Conservation (phyloP, 768 basidiomycete genomes). For the Boletus barrowsii region DNA sequence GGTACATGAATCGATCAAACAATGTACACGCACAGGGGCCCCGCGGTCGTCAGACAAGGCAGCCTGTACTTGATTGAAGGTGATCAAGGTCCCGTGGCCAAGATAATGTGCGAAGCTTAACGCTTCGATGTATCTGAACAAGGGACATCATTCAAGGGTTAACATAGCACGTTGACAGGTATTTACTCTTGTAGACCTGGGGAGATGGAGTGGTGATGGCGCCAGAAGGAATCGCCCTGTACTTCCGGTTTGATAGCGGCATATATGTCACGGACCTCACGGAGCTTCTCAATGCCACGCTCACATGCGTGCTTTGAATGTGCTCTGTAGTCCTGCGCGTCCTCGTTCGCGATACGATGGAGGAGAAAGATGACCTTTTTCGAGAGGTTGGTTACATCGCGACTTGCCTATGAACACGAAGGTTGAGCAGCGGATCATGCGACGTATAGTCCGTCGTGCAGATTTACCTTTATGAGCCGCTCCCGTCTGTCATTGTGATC, state of each 20-base stretch:
- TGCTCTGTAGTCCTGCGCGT: conserved; percentile 25
- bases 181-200: conserved; percentile 77
- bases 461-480: conserved; percentile 77
- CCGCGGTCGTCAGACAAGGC: conserved; percentile 61
- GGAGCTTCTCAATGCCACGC: conserved; percentile 56
- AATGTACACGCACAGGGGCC: conserved; percentile 50
- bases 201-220: conserved; percentile 69
- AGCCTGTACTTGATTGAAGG: conserved; percentile 63
- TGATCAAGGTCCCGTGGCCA: conserved; percentile 62
- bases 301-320: conserved; percentile 45
- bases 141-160: conserved; percentile 14
- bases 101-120: conserved; percentile 86
- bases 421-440: neutral
- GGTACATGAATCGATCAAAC: conserved; percentile 1
- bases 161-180: neutral
- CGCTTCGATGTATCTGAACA: conserved; percentile 79
- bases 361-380: conserved; percentile 94
- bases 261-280: conserved; percentile 65
- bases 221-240: conserved; percentile 70
- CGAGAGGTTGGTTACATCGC: conserved; percentile 87
- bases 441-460: conserved; percentile 6
- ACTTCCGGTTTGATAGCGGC: conserved; percentile 60
- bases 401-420: conserved; percentile 51
- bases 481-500: conserved; percentile 85
- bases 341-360: conserved; percentile 64